These are phyloP conservation scores for Sutorius eximius DNA, from an alignment of 1,284 basidiomycete genomes.

Conservation along the genomic window DNA sequence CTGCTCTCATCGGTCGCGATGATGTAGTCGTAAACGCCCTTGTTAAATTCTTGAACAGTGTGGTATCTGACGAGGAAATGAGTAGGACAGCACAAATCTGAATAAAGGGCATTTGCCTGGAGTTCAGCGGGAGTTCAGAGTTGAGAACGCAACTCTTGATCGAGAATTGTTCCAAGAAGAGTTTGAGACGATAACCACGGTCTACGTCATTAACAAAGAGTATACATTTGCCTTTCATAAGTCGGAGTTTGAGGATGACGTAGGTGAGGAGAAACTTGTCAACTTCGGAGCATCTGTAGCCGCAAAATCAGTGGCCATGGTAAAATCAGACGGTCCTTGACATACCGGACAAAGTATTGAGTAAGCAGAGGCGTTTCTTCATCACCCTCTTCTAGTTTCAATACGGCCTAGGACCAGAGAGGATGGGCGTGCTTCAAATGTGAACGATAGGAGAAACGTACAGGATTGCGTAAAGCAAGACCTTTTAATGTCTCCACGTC, in stretches of 20 bases:
- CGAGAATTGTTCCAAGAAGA: slow-evolving; percentile 98
- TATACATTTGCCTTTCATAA: slow-evolving; percentile 95
- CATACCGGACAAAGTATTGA: slow-evolving; percentile 81
- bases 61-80: slow-evolving; percentile 67
- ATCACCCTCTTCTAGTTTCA: slow-evolving; percentile 83
- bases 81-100: background rate
- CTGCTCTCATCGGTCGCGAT: slow-evolving; percentile 94
- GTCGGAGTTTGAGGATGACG: slow-evolving; percentile 91
- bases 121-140: slow-evolving; percentile 93
- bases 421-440: background rate
- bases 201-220: slow-evolving; percentile 98
- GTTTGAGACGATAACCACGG: slow-evolving; percentile 89
- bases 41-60: slow-evolving; percentile 98
- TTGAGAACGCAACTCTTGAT: slow-evolving; percentile 97
- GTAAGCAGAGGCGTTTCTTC: slow-evolving; percentile 80
- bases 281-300: slow-evolving; percentile 77
- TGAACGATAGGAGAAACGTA: slow-evolving; percentile 39
- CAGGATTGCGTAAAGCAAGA: slow-evolving; percentile 83
- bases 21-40: slow-evolving; percentile 97
- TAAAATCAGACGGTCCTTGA: background rate
- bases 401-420: slow-evolving; percentile 61
- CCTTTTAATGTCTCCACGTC: slow-evolving; percentile 93
- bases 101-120: slow-evolving; percentile 49
- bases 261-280: slow-evolving; percentile 96
- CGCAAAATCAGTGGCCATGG: background rate